phyloP scores from a whole-genome alignment of 179 eudicot genomes.

The Spinacia oleracea region DNA sequence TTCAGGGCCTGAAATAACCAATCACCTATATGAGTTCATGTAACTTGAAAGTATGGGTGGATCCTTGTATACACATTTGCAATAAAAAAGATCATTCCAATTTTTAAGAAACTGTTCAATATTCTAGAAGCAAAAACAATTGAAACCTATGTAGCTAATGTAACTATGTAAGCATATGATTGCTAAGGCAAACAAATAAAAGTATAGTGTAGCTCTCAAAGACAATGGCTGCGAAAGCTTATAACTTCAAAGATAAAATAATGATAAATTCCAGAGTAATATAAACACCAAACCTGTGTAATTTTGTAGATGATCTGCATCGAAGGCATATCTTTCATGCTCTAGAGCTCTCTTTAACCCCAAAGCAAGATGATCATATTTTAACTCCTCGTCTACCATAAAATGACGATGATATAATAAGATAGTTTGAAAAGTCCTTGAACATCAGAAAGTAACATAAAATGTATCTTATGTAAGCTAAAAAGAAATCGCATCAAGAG shows the following conservation, averaged over 20 bases:
- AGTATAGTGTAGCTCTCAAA: background rate
- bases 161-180: background rate
- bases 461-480: background rate
- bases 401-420: background rate
- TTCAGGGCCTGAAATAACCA: conserved; percentile 56
- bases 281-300: conserved; percentile 55
- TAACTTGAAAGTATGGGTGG: background rate
- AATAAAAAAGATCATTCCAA: background rate
- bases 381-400: conserved; percentile 62
- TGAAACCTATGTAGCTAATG: background rate
- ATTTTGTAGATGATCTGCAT: conserved; percentile 81
- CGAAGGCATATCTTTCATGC: conserved; percentile 66
- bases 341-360: conserved; percentile 65
- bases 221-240: background rate
- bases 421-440: background rate
- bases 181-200: background rate
- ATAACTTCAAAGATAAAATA: background rate
- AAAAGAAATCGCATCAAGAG: too few species aligned
- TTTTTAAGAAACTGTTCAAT: background rate
- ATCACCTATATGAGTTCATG: conserved; percentile 7
- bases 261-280: background rate
- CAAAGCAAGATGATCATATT: conserved; percentile 70
- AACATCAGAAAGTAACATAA: background rate
- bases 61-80: background rate
- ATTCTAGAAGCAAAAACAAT: too few species aligned